These are phyloP conservation scores for Gossypium ekmanianum DNA, from an alignment of 345 rosid genomes.

Conservation along the genomic window DNA sequence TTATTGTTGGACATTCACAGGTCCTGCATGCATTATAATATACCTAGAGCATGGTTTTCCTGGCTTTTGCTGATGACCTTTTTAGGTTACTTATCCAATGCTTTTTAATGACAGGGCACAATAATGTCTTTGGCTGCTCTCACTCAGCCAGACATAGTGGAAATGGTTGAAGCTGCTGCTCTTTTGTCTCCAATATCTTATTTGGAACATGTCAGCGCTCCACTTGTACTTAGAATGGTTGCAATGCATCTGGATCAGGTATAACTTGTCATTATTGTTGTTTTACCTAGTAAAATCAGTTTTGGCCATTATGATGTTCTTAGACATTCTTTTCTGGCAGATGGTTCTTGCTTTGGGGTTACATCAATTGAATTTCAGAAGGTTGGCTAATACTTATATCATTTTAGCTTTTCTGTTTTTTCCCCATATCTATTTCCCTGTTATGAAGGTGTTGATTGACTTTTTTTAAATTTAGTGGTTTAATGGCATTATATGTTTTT, in stretches of 20 bases:
- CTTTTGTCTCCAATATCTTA: slow-evolving; percentile 85
- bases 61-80: background rate
- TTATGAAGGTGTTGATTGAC: slow-evolving; percentile 4
- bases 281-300: slow-evolving; percentile 13
- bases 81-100: slow-evolving; percentile 12
- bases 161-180: slow-evolving; percentile 93
- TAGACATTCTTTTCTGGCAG: slow-evolving; percentile 33
- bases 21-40: slow-evolving; percentile 27
- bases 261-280: slow-evolving; percentile 12
- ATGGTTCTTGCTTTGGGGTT: slow-evolving; percentile 76
- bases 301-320: slow-evolving; percentile 20
- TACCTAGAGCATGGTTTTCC: background rate
- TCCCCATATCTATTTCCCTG: background rate
- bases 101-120: slow-evolving; percentile 55
- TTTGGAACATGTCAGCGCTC: slow-evolving; percentile 75
- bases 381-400: slow-evolving; percentile 35
- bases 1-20: slow-evolving; percentile 96
- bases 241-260: slow-evolving; percentile 89
- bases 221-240: slow-evolving; percentile 85
- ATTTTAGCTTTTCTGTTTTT: background rate
- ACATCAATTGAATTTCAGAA: slow-evolving; percentile 81
- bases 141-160: slow-evolving; percentile 58
- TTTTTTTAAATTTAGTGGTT: background rate
- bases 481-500: background rate
- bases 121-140: slow-evolving; percentile 90